Percentiles rank a stretch among this genome's conserved stretches.
phyloP scores from a whole-genome alignment of 148 eudicot species.

The Dysphania ambrosioides region DNA sequence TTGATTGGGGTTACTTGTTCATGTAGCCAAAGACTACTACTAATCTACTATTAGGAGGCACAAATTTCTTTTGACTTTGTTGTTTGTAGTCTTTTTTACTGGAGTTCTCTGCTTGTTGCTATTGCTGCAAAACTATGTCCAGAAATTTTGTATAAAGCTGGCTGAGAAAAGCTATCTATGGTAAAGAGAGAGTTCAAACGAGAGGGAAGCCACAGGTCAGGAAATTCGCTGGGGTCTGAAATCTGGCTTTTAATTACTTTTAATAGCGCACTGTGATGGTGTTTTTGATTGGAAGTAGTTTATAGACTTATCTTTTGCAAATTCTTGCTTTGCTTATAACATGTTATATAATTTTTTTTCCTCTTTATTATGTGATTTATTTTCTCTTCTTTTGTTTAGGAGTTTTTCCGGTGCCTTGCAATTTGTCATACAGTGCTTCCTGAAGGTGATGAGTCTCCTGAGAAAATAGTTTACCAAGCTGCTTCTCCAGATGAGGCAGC shows the following conservation, averaged over 20 bases:
- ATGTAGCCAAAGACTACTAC: too few relatives aligned
- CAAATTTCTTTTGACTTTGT: background rate
- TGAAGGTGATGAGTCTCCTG: constrained; percentile 96
- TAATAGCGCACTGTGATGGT: constrained; percentile 1
- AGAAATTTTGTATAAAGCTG: background rate
- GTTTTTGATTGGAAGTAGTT: background rate
- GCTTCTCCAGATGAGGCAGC: constrained; percentile 99
- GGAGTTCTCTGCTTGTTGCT: background rate
- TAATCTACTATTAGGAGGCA: background rate
- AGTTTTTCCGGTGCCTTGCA: constrained; percentile 97
- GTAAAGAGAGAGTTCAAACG: background rate
- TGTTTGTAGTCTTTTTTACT: background rate
- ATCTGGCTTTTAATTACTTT: background rate
- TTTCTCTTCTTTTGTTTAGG: constrained; percentile 38
- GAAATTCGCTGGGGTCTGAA: background rate
- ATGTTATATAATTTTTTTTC: background rate
- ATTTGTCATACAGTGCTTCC: constrained; percentile 98
- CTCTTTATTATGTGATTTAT: too few relatives aligned
- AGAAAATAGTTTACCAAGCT: constrained; percentile 87
- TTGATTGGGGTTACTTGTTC: too few relatives aligned
- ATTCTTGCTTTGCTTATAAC: background rate
- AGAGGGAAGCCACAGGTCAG: background rate
- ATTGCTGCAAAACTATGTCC: background rate
- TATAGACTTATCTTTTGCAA: background rate
- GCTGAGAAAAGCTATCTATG: background rate